phyloP scores from a whole-genome alignment of 495 filamentous ascomycete species.

The Penicillium coprophilum region DNA sequence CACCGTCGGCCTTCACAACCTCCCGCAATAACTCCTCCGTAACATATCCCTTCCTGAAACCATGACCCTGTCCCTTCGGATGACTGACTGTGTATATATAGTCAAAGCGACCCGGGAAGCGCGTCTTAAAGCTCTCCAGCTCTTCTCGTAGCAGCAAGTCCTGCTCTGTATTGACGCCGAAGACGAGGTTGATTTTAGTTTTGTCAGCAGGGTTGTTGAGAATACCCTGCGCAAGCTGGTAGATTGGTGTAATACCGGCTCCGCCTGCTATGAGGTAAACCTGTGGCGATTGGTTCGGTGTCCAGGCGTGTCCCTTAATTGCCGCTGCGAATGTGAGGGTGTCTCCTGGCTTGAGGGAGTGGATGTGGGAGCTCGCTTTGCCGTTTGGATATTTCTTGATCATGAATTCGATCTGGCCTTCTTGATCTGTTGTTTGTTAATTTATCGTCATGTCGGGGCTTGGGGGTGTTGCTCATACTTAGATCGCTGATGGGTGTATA shows the following conservation, averaged over 20 bases:
- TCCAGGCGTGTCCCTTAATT: conserved; percentile 54
- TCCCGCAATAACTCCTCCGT: conserved; percentile 54
- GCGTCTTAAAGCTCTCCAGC: conserved; percentile 51
- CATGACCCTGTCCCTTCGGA: conserved; percentile 32
- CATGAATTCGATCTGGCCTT: conserved; percentile 56
- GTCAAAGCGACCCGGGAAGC: conserved; percentile 57
- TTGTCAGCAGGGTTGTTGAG: conserved; percentile 60
- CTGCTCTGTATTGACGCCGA: conserved; percentile 62
- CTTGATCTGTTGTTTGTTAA: conserved; percentile 41
- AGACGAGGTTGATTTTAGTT: conserved; percentile 63
- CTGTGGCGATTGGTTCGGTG: conserved; percentile 53
- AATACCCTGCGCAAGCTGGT: conserved; percentile 60
- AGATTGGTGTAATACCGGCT: conserved; percentile 64
- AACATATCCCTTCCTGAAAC: conserved; percentile 55
- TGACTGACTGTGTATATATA: conserved; percentile 59
- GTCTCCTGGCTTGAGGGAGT: conserved; percentile 60
- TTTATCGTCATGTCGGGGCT: neutral
- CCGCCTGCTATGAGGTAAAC: conserved; percentile 62
- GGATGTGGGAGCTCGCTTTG: conserved; percentile 59
- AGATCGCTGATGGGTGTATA: conserved; percentile 60
- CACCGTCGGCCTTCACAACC: conserved; percentile 39
- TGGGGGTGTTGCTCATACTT: conserved; percentile 31
- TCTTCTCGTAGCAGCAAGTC: conserved; percentile 60
- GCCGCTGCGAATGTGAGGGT: conserved; percentile 52
- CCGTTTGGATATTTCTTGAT: conserved; percentile 66